A percentile compares a stretch with the other conserved stretches of the same genome.
Evolutionary conservation across 805 yeast genomes (phyloP).

Genomic region (Metschnikowia orientalis): DNA sequence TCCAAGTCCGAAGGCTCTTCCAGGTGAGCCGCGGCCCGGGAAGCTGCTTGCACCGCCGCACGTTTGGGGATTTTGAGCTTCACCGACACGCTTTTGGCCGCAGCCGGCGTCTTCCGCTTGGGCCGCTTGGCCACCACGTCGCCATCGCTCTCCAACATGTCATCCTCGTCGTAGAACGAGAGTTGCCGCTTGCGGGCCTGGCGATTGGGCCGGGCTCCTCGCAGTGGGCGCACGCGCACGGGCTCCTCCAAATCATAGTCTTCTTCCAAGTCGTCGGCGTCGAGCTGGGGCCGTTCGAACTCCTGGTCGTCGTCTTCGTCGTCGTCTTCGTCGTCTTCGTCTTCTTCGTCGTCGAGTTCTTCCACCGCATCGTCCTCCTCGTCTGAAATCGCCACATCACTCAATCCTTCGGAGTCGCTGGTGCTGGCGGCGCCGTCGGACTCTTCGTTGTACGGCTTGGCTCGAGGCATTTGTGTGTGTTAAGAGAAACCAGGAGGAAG

Average conservation of each 20-base stretch:
- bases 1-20: conserved; percentile 36
- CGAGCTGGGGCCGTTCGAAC: conserved; percentile 3
- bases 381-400: conserved; percentile 13
- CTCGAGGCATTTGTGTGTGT: conserved; percentile 2
- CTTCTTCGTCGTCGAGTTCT: conserved; percentile 10
- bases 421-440: conserved; percentile 4
- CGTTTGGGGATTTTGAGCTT: conserved; percentile 14
- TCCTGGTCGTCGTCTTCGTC: conserved; percentile 8
- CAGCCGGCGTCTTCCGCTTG: conserved; percentile 17
- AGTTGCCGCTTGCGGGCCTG: conserved; percentile 35
- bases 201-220: conserved; percentile 16
- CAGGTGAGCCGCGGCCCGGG: conserved; percentile 4
- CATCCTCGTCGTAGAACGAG: conserved; percentile 36
- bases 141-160: conserved; percentile 27
- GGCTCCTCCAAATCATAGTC: conserved; percentile 10
- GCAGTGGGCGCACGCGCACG: conserved; percentile 9
- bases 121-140: conserved; percentile 7
- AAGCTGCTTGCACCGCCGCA: conserved; percentile 6
- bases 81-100: conserved; percentile 14
- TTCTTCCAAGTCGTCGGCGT: conserved; percentile 10
- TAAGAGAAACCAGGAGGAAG: neutral
- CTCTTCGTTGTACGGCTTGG: conserved; percentile 12
- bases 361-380: conserved; percentile 9
- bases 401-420: conserved; percentile 16
- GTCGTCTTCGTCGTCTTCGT: conserved; percentile 10